Conservation (phyloP, 441 rosid genomes). For the Euphorbia corollata region DNA sequence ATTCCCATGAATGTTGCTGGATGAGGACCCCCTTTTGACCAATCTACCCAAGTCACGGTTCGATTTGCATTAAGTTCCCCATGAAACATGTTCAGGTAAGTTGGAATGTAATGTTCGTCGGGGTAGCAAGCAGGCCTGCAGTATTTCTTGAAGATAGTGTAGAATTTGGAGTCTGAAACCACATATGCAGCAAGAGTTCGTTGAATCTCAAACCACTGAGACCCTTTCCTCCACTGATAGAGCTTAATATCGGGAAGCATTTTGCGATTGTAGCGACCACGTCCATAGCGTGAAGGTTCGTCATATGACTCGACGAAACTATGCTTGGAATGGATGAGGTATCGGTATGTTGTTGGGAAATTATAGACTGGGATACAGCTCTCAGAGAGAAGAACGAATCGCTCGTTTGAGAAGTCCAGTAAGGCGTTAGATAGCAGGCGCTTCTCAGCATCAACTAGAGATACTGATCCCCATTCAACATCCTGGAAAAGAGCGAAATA, state of each 20-base stretch:
- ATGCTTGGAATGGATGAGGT: constrained; percentile 54
- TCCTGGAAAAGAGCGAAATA: constrained; percentile 31
- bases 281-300: constrained; percentile 78
- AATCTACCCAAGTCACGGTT: constrained; percentile 79
- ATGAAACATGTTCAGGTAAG: constrained; percentile 69
- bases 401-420: constrained; percentile 76
- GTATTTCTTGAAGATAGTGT: constrained; percentile 53
- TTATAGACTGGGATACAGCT: constrained; percentile 87
- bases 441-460: constrained; percentile 72
- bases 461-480: constrained; percentile 74
- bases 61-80: constrained; percentile 64
- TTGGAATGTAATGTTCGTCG: constrained; percentile 87
- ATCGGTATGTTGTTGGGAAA: constrained; percentile 67
- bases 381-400: constrained; percentile 86
- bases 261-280: constrained; percentile 82
- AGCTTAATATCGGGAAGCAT: constrained; percentile 81
- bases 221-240: constrained; percentile 87
- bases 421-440: constrained; percentile 85
- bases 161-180: constrained; percentile 66
- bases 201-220: constrained; percentile 92
- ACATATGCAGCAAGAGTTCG: constrained; percentile 56
- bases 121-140: constrained; percentile 93
- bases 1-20: constrained; percentile 50
- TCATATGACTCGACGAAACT: constrained; percentile 90
- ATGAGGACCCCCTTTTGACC: constrained; percentile 82